Conservation (phyloP, 805 yeast species). For the Sugiyamaella valdiviana region DNA sequence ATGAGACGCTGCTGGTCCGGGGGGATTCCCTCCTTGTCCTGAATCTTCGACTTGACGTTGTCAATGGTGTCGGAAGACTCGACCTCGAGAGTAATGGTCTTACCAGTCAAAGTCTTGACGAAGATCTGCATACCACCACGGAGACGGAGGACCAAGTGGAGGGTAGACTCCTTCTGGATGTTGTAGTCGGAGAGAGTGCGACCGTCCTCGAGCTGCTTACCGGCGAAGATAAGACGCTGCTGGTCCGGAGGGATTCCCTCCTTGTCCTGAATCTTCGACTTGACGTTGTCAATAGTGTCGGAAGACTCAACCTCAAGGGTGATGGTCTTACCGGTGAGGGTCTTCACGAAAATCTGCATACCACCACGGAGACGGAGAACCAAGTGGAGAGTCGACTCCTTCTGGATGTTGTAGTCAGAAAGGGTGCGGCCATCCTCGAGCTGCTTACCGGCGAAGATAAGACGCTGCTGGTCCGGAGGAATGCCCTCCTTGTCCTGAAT, state of each 20-base stretch:
- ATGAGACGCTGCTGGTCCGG: constrained; percentile 94
- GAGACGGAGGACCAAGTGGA: constrained; percentile 92
- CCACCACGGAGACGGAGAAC: constrained; percentile 87
- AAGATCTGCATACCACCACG: constrained; percentile 86
- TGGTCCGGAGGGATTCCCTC: constrained; percentile 99
- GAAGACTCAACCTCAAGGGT: constrained; percentile 98
- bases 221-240: constrained; percentile 99
- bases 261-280: constrained; percentile 97
- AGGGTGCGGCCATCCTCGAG: constrained; percentile 91
- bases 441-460: constrained; percentile 93
- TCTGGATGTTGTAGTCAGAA: constrained; percentile 91
- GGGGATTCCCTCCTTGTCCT: constrained; percentile 95
- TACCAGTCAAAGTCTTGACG: constrained; percentile 84
- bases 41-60: constrained; percentile 89
- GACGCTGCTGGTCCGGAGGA: constrained; percentile 94
- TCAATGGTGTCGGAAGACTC: constrained; percentile 94
- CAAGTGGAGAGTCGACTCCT: constrained; percentile 81
- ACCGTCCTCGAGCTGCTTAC: constrained; percentile 99
- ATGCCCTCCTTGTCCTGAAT: constrained; percentile 95
- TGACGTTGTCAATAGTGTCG: constrained; percentile 97
- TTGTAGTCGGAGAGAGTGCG: constrained; percentile 98
- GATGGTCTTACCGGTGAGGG: constrained; percentile 98
- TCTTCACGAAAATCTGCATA: constrained; percentile 89
- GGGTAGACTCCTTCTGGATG: constrained; percentile 99
- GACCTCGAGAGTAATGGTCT: constrained; percentile 82